Percentiles rank a stretch among this genome's conserved stretches.
phyloP scores from a whole-genome alignment of 148 eudicot genomes.

The Spergularia marina region DNA sequence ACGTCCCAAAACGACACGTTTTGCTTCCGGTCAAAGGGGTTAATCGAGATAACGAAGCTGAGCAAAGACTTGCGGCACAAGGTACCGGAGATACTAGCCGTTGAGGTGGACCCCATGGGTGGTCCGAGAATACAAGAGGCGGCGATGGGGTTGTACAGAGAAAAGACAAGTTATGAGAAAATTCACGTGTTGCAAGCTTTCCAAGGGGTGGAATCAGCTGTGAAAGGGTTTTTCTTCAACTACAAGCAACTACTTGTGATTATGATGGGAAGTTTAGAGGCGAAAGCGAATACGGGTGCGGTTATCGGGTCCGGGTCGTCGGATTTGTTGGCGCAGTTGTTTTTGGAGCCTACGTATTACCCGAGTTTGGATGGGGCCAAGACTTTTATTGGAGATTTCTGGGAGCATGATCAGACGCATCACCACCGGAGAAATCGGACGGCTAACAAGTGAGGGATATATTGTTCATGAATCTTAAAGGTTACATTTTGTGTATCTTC shows the following conservation, averaged over 20 bases:
- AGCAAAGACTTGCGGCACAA: slow-evolving; percentile 60
- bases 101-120: slow-evolving; percentile 77
- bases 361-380: slow-evolving; percentile 92
- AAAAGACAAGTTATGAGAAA: slow-evolving; percentile 40
- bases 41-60: slow-evolving; percentile 44
- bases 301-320: slow-evolving; percentile 30
- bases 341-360: slow-evolving; percentile 71
- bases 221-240: slow-evolving; percentile 60
- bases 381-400: slow-evolving; percentile 68
- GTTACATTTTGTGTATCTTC: too few species aligned
- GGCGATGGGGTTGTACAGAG: slow-evolving; percentile 65
- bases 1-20: slow-evolving; percentile 44
- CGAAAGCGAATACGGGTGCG: slow-evolving; percentile 35
- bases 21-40: slow-evolving; percentile 60
- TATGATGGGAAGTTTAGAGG: slow-evolving; percentile 72
- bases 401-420: slow-evolving; percentile 36
- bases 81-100: slow-evolving; percentile 58
- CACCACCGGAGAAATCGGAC: background rate
- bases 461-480: too few species aligned
- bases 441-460: background rate
- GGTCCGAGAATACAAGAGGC: slow-evolving; percentile 74
- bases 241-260: slow-evolving; percentile 63
- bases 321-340: slow-evolving; percentile 54
- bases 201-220: slow-evolving; percentile 65
- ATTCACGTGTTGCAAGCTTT: slow-evolving; percentile 69